Evolutionary conservation across 164 flowering plant genomes (phyloP).

Genomic region (Litsea cubeba): DNA sequence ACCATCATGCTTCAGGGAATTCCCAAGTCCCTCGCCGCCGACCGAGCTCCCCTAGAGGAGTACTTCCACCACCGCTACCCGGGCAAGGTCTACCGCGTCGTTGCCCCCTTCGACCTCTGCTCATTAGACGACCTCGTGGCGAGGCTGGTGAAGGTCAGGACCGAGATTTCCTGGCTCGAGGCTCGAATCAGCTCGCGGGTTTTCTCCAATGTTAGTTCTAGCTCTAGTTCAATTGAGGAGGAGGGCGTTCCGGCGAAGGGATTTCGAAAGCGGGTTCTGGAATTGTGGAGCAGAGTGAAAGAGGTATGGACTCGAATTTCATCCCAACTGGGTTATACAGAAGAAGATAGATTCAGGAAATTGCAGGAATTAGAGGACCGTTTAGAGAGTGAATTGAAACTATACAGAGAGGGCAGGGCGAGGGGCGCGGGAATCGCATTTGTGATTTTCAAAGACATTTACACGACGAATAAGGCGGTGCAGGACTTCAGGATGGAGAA

Average conservation of each 20-base stretch:
- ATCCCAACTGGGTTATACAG: conserved; percentile 56
- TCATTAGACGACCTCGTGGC: conserved; percentile 77
- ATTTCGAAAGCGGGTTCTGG: conserved; percentile 18
- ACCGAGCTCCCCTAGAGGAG: conserved; percentile 58
- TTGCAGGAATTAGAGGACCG: conserved; percentile 72
- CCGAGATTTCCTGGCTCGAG: conserved; percentile 75
- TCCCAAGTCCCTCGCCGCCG: conserved; percentile 60
- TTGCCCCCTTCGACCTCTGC: conserved; percentile 90
- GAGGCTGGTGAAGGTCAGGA: conserved; percentile 69
- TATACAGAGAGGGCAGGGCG: conserved; percentile 81
- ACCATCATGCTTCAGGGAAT: conserved; percentile 86
- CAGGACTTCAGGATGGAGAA: conserved; percentile 82
- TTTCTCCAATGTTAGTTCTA: conserved; percentile 23
- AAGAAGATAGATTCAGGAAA: conserved; percentile 66
- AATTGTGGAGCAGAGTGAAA: conserved; percentile 37
- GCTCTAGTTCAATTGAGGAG: conserved; percentile 23
- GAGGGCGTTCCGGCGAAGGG: conserved; percentile 22
- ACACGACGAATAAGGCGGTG: conserved; percentile 86
- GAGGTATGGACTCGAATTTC: conserved; percentile 35
- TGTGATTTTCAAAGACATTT: conserved; percentile 91
- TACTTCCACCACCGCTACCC: conserved; percentile 86
- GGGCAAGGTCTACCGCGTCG: conserved; percentile 79
- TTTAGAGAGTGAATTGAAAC: conserved; percentile 64
- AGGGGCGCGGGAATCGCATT: conserved; percentile 95
- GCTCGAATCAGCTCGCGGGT: conserved; percentile 62